phyloP scores from a whole-genome alignment of 805 yeast species.

The Myxozyma udenii region DNA sequence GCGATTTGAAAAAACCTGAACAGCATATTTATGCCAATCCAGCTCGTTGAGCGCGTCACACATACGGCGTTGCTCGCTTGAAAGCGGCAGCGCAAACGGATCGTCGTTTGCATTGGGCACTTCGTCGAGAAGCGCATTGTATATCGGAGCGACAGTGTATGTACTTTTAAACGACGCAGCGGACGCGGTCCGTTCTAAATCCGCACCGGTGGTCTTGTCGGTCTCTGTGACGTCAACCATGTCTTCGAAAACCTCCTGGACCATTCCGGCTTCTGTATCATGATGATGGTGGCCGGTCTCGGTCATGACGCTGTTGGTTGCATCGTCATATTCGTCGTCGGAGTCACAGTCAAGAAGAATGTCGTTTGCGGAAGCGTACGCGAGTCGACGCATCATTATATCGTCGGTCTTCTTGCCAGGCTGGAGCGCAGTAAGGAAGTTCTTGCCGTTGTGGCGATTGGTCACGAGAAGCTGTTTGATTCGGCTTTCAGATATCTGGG shows the following conservation, averaged over 20 bases:
- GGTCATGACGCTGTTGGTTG: too few species aligned
- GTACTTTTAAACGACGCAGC: background rate
- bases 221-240: slow-evolving; percentile 9
- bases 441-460: too few species aligned
- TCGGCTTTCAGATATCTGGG: slow-evolving; percentile 16
- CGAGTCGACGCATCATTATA: too few species aligned
- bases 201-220: background rate
- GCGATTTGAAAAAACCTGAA: slow-evolving; percentile 59
- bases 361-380: too few species aligned
- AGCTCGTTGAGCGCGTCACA: slow-evolving; percentile 48
- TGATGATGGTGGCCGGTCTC: background rate
- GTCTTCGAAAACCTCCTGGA: slow-evolving; percentile 28
- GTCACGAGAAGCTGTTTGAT: too few species aligned
- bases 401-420: too few species aligned
- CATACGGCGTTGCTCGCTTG: slow-evolving; percentile 8
- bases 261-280: slow-evolving; percentile 15
- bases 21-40: slow-evolving; percentile 75
- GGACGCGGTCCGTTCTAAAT: background rate
- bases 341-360: too few species aligned
- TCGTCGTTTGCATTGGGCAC: background rate
- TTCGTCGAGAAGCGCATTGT: background rate
- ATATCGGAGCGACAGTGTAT: background rate
- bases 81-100: slow-evolving; percentile 1
- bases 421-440: too few species aligned
- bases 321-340: too few species aligned